Conservation (phyloP, 345 rosid genomes). For the Aurinia saxatilis region DNA sequence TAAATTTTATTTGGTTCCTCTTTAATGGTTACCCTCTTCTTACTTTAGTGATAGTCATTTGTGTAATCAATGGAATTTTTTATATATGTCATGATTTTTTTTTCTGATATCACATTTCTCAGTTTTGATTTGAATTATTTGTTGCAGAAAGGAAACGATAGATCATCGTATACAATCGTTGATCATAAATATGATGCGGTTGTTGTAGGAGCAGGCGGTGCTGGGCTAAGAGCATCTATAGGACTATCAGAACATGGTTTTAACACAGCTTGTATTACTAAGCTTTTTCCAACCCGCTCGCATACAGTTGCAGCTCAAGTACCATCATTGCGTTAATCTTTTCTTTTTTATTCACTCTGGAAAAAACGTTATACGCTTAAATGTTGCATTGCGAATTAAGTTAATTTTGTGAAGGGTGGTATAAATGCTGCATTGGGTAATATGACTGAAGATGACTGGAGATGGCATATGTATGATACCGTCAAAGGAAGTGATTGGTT, state of each 20-base stretch:
- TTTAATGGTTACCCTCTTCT: too few species aligned
- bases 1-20: too few species aligned
- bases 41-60: not conserved
- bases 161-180: conserved; percentile 61
- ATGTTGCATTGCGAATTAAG: not conserved
- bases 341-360: not conserved
- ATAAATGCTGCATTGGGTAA: conserved; percentile 93
- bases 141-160: conserved; percentile 30
- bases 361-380: not conserved
- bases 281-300: conserved; percentile 91
- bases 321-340: not conserved
- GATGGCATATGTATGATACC: conserved; percentile 99
- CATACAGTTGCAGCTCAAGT: conserved; percentile 99
- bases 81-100: not conserved
- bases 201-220: conserved; percentile 97
- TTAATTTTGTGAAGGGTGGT: conserved; percentile 57
- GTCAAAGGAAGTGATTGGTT: conserved; percentile 99
- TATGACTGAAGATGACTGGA: conserved; percentile 95
- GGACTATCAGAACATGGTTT: conserved; percentile 96
- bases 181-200: conserved; percentile 94
- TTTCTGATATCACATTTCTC: not conserved
- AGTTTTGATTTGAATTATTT: not conserved
- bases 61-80: not conserved
- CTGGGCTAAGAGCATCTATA: conserved; percentile 87
- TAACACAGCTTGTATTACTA: conserved; percentile 87